Conservation (phyloP, 1,284 basidiomycete genomes). For the Fomitopsis pinicola region DNA sequence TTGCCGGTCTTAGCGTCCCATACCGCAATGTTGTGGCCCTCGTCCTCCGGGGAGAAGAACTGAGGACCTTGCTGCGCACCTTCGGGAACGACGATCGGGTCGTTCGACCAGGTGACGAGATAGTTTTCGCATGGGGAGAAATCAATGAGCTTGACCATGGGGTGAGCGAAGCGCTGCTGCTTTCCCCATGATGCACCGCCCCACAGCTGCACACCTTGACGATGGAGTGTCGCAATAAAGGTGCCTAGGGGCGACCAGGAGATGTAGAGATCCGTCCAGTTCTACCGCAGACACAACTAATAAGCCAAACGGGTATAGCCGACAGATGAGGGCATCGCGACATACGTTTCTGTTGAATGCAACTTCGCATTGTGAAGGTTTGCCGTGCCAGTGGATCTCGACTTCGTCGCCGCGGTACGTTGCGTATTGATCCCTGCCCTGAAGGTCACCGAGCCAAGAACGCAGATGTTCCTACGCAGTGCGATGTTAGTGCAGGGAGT, state of each 20-base stretch:
- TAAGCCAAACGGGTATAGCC: not conserved
- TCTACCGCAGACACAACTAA: constrained; percentile 11
- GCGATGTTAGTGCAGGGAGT: too few species aligned
- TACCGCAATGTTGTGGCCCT: constrained; percentile 95
- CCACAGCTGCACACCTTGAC: constrained; percentile 96
- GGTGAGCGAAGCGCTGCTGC: constrained; percentile 91
- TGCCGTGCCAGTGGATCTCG: constrained; percentile 91
- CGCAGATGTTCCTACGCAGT: constrained; percentile 84
- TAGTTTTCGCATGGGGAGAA: constrained; percentile 98
- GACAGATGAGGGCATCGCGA: constrained; percentile 6
- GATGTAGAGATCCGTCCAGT: constrained; percentile 98
- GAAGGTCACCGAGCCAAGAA: constrained; percentile 90
- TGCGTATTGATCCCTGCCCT: constrained; percentile 94
- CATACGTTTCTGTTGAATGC: constrained; percentile 71
- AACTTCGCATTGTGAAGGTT: constrained; percentile 82
- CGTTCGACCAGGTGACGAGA: constrained; percentile 97
- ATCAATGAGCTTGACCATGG: constrained; percentile 93
- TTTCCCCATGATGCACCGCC: constrained; percentile 87
- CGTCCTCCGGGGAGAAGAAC: constrained; percentile 90
- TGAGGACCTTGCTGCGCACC: constrained; percentile 80
- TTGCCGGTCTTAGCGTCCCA: constrained; percentile 97
- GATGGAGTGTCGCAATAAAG: constrained; percentile 90
- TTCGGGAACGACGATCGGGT: constrained; percentile 87
- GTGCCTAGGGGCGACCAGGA: constrained; percentile 98
- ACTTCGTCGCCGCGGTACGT: constrained; percentile 94